Evolutionary conservation across 257 asterid species (phyloP).

Genomic region (Fraxinus excelsior): DNA sequence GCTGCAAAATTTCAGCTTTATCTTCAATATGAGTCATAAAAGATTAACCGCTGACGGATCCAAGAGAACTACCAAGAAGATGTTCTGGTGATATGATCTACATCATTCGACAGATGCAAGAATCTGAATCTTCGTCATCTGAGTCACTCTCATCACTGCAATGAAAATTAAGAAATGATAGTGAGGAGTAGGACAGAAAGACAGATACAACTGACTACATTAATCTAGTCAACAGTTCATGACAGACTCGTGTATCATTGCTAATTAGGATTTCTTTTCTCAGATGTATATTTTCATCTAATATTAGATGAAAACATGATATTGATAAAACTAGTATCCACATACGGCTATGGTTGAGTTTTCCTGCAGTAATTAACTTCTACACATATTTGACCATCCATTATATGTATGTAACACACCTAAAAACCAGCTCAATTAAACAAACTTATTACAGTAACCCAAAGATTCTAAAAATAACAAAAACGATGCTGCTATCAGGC

Average conservation of each 20-base stretch:
- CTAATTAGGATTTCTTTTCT: neutral
- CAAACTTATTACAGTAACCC: no score
- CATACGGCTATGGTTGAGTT: neutral
- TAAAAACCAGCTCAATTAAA: neutral
- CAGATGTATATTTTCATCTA: neutral
- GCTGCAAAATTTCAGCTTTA: slow-evolving; percentile 14
- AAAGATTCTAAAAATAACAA: no score
- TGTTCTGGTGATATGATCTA: slow-evolving; percentile 36
- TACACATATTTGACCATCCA: neutral
- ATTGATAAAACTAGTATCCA: neutral
- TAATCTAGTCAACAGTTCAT: neutral
- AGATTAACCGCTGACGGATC: slow-evolving; percentile 24
- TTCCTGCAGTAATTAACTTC: no score
- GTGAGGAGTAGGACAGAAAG: neutral
- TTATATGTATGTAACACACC: neutral
- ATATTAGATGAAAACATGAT: neutral
- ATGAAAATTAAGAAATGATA: slow-evolving; percentile 17
- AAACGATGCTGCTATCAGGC: neutral
- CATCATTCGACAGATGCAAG: slow-evolving; percentile 80
- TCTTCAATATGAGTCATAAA: slow-evolving; percentile 10
- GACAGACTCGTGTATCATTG: neutral
- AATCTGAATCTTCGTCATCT: slow-evolving; percentile 73
- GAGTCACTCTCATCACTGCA: slow-evolving; percentile 75
- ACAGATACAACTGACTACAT: neutral
- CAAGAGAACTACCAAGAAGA: slow-evolving; percentile 20